phyloP scores from a whole-genome alignment of 495 filamentous ascomycete genomes.

The Thermothielavioides terrestris region DNA sequence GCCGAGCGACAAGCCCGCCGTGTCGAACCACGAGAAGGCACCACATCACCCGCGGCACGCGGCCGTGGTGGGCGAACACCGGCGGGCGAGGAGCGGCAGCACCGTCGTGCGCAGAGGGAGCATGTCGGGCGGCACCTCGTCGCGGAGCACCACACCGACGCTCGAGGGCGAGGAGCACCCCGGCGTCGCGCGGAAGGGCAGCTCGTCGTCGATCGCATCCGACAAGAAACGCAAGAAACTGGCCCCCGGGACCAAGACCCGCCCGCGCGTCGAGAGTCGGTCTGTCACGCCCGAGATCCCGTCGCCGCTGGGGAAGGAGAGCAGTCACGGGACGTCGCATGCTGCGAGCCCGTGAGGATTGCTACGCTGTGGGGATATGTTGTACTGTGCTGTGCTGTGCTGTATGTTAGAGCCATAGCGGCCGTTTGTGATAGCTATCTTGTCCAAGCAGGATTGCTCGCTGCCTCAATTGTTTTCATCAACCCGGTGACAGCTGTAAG shows the following conservation, averaged over 20 bases:
- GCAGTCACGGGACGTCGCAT: conserved; percentile 22
- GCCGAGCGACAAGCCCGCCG: conserved; percentile 28
- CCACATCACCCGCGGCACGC: conserved; percentile 31
- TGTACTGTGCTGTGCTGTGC: background rate
- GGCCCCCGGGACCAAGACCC: conserved; percentile 25
- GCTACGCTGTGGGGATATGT: no score
- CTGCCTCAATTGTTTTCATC: no score
- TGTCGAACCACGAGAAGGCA: conserved; percentile 29
- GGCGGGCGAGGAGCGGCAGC: conserved; percentile 39
- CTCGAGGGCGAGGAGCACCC: conserved; percentile 36
- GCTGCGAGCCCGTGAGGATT: conserved; percentile 9
- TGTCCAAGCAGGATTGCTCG: background rate
- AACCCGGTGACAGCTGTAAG: no score
- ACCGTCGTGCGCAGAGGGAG: conserved; percentile 41
- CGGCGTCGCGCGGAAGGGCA: conserved; percentile 33
- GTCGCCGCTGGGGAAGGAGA: conserved; percentile 43
- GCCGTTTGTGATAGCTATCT: background rate
- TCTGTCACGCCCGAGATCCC: conserved; percentile 44
- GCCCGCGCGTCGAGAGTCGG: conserved; percentile 35
- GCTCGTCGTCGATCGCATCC: conserved; percentile 40
- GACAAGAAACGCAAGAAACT: conserved; percentile 43
- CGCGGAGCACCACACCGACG: conserved; percentile 42
- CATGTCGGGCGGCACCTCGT: conserved; percentile 33
- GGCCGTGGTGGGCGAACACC: conserved; percentile 33
- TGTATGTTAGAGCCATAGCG: background rate